phyloP scores from a whole-genome alignment of 805 yeast genomes.

The Teunomyces aglyptinius region DNA sequence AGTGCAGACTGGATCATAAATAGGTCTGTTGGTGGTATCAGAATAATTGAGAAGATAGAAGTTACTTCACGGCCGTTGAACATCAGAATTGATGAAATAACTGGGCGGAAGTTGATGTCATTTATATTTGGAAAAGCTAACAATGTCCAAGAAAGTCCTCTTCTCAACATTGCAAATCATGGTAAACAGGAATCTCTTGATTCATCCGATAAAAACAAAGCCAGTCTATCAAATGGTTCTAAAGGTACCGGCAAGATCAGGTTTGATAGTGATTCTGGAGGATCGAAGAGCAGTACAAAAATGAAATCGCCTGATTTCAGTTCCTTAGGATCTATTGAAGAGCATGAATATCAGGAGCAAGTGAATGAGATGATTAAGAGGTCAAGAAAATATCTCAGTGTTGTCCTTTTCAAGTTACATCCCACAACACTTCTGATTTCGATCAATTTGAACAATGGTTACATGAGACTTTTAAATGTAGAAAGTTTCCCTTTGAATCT shows the following conservation, averaged over 20 bases:
- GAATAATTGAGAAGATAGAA: slow-evolving; percentile 37
- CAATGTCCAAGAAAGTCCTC: slow-evolving; percentile 20
- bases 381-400: slow-evolving; percentile 70
- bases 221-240: slow-evolving; percentile 8
- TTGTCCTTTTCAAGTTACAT: slow-evolving; percentile 49
- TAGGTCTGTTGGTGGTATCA: slow-evolving; percentile 42
- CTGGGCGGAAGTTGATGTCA: slow-evolving; percentile 37
- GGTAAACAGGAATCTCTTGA: slow-evolving; percentile 10
- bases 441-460: slow-evolving; percentile 33
- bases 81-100: slow-evolving; percentile 37
- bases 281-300: background rate
- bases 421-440: slow-evolving; percentile 34
- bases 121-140: slow-evolving; percentile 33
- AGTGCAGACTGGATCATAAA: slow-evolving; percentile 43
- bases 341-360: slow-evolving; percentile 23
- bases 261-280: slow-evolving; percentile 6
- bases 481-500: slow-evolving; percentile 31
- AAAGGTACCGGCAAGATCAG: slow-evolving; percentile 13
- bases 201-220: slow-evolving; percentile 8
- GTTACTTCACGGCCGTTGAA: slow-evolving; percentile 37
- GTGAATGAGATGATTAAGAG: slow-evolving; percentile 66
- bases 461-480: slow-evolving; percentile 36
- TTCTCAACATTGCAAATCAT: slow-evolving; percentile 8
- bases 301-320: background rate
- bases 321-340: slow-evolving; percentile 2